Evolutionary conservation across 352 stramenopile genomes (phyloP).

Genomic region (Phytophthora ramorum): DNA sequence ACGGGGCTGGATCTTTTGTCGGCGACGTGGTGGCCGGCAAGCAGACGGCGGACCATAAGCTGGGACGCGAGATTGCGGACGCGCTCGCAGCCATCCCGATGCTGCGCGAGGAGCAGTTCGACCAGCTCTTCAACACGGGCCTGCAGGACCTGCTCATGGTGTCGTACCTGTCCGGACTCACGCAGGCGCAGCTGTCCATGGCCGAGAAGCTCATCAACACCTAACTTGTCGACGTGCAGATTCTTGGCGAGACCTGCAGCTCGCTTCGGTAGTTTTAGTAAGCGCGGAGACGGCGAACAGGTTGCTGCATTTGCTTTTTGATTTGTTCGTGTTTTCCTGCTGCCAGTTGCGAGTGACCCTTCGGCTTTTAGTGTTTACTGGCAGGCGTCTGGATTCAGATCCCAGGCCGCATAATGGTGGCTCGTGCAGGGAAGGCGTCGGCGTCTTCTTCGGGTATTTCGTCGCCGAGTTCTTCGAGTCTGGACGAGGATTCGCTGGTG

Average conservation of each 20-base stretch:
- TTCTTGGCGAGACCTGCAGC: slow-evolving; percentile 13
- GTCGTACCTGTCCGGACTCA: slow-evolving; percentile 97
- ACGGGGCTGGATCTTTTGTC: slow-evolving; percentile 90
- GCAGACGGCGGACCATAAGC: slow-evolving; percentile 77
- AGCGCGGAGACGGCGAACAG: slow-evolving; percentile 30
- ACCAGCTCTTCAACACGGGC: slow-evolving; percentile 96
- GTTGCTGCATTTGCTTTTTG: slow-evolving; percentile 34
- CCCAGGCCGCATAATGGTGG: slow-evolving; percentile 10
- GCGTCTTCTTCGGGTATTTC: slow-evolving; percentile 16
- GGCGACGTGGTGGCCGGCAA: slow-evolving; percentile 90
- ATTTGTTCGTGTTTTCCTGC: neutral
- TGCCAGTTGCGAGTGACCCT: slow-evolving; percentile 16
- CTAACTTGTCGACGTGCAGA: slow-evolving; percentile 42
- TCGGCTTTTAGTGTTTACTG: slow-evolving; percentile 21
- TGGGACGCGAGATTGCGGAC: slow-evolving; percentile 95
- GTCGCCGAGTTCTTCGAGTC: slow-evolving; percentile 20
- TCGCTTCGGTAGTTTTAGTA: slow-evolving; percentile 41
- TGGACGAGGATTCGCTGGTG: slow-evolving; percentile 16
- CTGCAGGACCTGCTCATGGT: slow-evolving; percentile 99
- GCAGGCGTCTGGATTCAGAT: slow-evolving; percentile 1
- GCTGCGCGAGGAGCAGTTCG: slow-evolving; percentile 95
- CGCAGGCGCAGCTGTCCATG: slow-evolving; percentile 97
- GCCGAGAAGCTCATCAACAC: slow-evolving; percentile 97
- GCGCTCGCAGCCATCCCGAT: slow-evolving; percentile 94
- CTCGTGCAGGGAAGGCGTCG: slow-evolving; percentile 5